Conservation (phyloP, 176 grass and related monocot genomes). For the Eremochloa ophiuroides region DNA sequence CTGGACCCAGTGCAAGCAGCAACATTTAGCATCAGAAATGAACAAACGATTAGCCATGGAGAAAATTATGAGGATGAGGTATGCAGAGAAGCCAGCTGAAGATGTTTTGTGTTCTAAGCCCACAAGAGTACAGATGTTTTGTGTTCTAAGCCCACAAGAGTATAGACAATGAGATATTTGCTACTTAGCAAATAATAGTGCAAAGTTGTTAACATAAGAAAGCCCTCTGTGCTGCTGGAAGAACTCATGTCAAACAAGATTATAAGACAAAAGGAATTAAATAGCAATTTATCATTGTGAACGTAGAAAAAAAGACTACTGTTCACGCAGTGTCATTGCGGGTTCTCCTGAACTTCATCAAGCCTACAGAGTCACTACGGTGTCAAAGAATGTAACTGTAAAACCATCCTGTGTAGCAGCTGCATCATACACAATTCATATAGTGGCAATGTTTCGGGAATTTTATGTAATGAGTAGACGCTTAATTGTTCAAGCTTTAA, state of each 20-base stretch:
- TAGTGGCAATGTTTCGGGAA: neutral
- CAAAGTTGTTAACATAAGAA: neutral
- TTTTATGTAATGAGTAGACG: neutral
- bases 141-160: neutral
- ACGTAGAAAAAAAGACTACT: neutral
- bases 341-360: neutral
- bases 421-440: neutral
- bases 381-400: neutral
- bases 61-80: neutral
- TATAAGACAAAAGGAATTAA: neutral
- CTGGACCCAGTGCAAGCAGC: neutral
- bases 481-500: neutral
- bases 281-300: neutral
- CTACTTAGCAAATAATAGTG: neutral
- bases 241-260: neutral
- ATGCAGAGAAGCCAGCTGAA: neutral
- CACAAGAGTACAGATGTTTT: neutral
- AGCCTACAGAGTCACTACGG: neutral
- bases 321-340: neutral
- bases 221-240: neutral
- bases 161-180: neutral
- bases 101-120: neutral
- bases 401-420: neutral
- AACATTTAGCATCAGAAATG: neutral
- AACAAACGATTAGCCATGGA: too few relatives aligned